Percentiles rank a stretch among this genome's conserved stretches.
Evolutionary conservation across 1,284 basidiomycete genomes (phyloP).

Genomic region (Singerocomus inundabilis): DNA sequence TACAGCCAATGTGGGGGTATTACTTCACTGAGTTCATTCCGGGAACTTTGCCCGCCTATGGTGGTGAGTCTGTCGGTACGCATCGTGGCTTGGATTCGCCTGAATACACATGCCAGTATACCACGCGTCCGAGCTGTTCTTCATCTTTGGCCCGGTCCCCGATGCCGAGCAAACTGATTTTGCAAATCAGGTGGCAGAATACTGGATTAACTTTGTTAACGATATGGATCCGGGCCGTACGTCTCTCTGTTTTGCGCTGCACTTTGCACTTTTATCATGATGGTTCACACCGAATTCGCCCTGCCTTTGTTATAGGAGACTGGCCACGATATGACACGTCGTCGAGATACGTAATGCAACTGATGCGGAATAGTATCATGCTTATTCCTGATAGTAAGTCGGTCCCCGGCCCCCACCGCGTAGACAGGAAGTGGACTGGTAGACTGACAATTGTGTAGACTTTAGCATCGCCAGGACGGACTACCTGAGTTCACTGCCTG

Average conservation of each 20-base stretch:
- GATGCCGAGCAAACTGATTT: conserved; percentile 5
- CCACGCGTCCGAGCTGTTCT: conserved; percentile 16
- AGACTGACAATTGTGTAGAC: not conserved
- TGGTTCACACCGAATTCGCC: not conserved
- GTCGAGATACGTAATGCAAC: conserved; percentile 16
- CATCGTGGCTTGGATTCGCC: not conserved
- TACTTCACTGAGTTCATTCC: conserved; percentile 55
- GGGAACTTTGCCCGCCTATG: conserved; percentile 42
- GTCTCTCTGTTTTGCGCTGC: not conserved
- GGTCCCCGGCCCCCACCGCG: too few species aligned
- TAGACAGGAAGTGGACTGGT: not conserved
- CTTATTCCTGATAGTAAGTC: conserved; percentile 16
- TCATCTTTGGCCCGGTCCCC: conserved; percentile 23
- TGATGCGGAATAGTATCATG: conserved; percentile 22
- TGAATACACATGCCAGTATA: conserved; percentile 13
- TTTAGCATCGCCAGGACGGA: conserved; percentile 15
- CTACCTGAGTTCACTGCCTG: conserved; percentile 17
- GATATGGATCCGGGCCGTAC: conserved; percentile 20
- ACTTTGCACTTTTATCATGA: too few species aligned
- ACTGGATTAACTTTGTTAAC: conserved; percentile 25
- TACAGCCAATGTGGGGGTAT: conserved; percentile 54
- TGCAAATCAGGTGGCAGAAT: conserved; percentile 14
- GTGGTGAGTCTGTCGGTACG: conserved; percentile 35
- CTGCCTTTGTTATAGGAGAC: conserved; percentile 1
- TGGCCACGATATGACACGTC: conserved; percentile 19